Evolutionary conservation across 2,329 filamentous ascomycete species (phyloP), one percentile per base, ranked within the genome.

Genomic region (Plectosphaerella plurivora): DNA sequence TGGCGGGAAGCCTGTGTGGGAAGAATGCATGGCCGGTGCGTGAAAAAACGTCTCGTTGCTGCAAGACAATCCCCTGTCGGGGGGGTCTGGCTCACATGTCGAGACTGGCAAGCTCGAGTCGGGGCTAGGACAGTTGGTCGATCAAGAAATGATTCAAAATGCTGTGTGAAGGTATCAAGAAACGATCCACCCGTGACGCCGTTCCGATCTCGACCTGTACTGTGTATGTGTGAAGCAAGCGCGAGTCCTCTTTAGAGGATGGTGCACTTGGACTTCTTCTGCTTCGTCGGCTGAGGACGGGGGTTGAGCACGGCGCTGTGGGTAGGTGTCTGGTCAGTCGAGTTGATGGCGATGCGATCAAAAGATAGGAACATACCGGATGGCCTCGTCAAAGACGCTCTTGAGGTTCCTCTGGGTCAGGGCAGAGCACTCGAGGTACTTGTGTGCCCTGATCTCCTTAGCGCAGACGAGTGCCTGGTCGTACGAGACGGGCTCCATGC

Each of bases 301-400:
- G 87, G 87, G 72, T 86, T 88, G 56, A 91, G 75, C 47, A 90
- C 87, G 57, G 87, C 86, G 63, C 87, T 90, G 62, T 14, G 52
- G 65, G 58, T 57, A 60, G 51, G 50, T 41, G 42, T 52, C 48
- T 9, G 11, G 18, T 44, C 16, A 44, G 41, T n/a, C 41, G 8
- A 18, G n/a, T 44, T 12, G 7, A 5, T 8, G 16, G 7, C 18
- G 11, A 7, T 44, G 16, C 41, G 18, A 20, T 12, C n/a, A 55
- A 42, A 47, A 14, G 64, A 42, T 59, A 56, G 45, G 45, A 52
- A 74, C 87, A 63, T 76, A 97, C 94, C 94, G 87, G 68, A 99
- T 99, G 35, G 94, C 94, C 74, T 97, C 93, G 67, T 99, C 94
- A 68, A 99, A 99, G 47, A 99, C 94, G 65, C 91, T 96, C 86